These are phyloP conservation scores for Geranium rotundifolium DNA, from an alignment of 345 rosid genomes.

Conservation along the genomic window DNA sequence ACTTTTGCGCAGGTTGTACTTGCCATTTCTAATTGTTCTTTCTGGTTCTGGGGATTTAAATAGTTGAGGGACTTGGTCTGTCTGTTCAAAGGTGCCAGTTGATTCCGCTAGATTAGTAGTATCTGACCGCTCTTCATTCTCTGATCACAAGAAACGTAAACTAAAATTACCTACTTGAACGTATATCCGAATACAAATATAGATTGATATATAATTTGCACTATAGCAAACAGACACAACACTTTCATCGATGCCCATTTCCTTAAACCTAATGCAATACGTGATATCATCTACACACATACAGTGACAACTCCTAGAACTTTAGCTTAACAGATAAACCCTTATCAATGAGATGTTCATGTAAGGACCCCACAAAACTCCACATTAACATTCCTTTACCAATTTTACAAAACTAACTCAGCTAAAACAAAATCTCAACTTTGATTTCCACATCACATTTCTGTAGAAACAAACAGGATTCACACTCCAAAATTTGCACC, in stretches of 20 bases:
- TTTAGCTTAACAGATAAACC: no score
- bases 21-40: constrained; percentile 26
- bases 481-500: no score
- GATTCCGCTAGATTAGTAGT: constrained; percentile 15
- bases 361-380: no score
- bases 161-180: no score
- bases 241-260: neutral
- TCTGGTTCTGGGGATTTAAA: constrained; percentile 29
- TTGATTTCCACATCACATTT: no score
- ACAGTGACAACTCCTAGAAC: no score
- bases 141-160: constrained; percentile 9
- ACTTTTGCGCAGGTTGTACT: constrained; percentile 69
- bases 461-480: no score
- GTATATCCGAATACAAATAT: neutral
- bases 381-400: no score
- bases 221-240: neutral
- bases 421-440: no score
- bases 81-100: constrained; percentile 17
- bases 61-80: constrained; percentile 24
- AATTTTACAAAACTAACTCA: no score
- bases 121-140: constrained; percentile 7
- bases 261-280: neutral
- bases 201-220: neutral
- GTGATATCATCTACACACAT: no score
- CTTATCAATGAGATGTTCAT: no score